Base-by-base conservation (phyloP, 108 stramenopile species). In the Pseudonitzschia multistriata region DNA sequence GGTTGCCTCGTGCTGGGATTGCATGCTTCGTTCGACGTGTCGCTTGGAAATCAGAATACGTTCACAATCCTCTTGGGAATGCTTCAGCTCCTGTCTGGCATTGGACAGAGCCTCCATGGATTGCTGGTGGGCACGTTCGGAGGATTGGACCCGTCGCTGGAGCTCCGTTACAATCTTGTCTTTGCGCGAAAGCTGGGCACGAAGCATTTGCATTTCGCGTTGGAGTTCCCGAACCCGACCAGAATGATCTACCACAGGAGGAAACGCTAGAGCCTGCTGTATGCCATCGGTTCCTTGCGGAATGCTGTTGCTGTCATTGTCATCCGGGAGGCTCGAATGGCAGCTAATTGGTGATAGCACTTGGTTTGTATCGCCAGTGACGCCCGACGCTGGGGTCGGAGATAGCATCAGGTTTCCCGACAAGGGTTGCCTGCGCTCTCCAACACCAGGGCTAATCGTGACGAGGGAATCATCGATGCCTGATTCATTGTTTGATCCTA, bases 161-260 rank as follows among this genome's bases (percentile, higher is more conserved):
- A 85, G 62, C 25, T 90, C 85, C 11, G 73, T 39, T 13, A 79
- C 53, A 5, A 66, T 62, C 54, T 70, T 79, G 50, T 83, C 72
- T 42, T 83, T 83, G 14, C 74, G 60, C 3, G 71, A 48, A 1
- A 83, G 64, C 34, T 79, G 72, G 6, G 53, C 30, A 15, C 72
- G 60, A 39, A 79, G 40, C 10, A 68, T 40, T 69, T 66, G 70
- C 22, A 83, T 19, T 49, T 83, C 82, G 21, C 37, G 70, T 47
- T 79, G 54, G 5, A 83, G 36, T 35, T 66, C 57, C 3, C 34
- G 5, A 4, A 68, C 47, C 6, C 52, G 66, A 5, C 24, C 63
- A 45, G 42, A 45, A 45, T 45, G 15, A 10, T 45, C 42, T 45
- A 45, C 42, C 3, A 45, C 42, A 45, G 42, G 42, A 45, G 42